These are phyloP conservation scores for Gilbertella persicaria DNA, from an alignment of 371 early-diverging fungal genomes.

Conservation along the genomic window DNA sequence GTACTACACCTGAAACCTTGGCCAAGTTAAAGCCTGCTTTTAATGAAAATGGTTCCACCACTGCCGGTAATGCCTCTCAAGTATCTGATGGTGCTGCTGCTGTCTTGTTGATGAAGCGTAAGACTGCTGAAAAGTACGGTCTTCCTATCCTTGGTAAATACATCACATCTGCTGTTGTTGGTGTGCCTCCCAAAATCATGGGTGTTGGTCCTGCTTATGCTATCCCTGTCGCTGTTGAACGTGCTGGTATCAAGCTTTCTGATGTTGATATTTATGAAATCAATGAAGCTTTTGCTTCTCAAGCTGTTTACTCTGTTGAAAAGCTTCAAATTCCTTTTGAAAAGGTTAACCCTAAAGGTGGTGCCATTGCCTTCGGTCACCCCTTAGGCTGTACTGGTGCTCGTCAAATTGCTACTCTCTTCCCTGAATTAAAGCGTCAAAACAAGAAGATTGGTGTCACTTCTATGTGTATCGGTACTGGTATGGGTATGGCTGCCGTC, in stretches of 20 bases:
- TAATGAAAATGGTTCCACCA: conserved; percentile 83
- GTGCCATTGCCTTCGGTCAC: conserved; percentile 77
- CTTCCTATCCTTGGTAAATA: conserved; percentile 89
- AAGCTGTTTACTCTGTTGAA: conserved; percentile 93
- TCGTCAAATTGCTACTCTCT: conserved; percentile 92
- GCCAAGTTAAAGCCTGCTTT: conserved; percentile 93
- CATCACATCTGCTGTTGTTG: conserved; percentile 88
- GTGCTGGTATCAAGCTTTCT: conserved; percentile 76
- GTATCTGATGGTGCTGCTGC: conserved; percentile 99
- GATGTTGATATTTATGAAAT: conserved; percentile 86
- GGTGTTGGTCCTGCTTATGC: conserved; percentile 97
- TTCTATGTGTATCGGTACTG: conserved; percentile 96
- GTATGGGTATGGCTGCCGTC: conserved; percentile 96
- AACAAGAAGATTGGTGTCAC: conserved; percentile 85
- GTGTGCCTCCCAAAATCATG: conserved; percentile 94
- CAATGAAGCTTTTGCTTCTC: conserved; percentile 99
- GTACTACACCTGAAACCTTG: conserved; percentile 79
- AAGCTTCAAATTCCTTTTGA: conserved; percentile 79
- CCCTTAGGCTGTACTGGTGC: conserved; percentile 94
- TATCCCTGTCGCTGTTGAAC: conserved; percentile 88
- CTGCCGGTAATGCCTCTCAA: conserved; percentile 98
- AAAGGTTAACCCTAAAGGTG: conserved; percentile 98
- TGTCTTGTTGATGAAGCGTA: conserved; percentile 94
- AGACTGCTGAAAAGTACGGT: conserved; percentile 86
- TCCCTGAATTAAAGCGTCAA: conserved; percentile 90